Evolutionary conservation across 1,284 basidiomycete genomes (phyloP), one percentile per base, ranked within the genome.

Genomic region (Pterula multifida): DNA sequence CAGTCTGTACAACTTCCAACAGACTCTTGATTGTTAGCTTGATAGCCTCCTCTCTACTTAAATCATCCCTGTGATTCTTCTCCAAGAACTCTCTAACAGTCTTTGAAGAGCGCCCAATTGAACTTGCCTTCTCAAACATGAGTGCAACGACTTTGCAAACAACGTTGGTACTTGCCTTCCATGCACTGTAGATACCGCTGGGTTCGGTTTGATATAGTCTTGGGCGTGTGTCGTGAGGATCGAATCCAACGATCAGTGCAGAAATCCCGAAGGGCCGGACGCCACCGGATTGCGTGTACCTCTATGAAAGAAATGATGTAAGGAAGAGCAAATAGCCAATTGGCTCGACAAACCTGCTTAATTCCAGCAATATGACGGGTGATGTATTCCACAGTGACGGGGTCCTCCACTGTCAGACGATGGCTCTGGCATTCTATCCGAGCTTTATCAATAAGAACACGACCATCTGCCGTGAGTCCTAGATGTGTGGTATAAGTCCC

Each of bases 201-300:
- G 96, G 96, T 66, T 99, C 96, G 15, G 96, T 98, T 67, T 93
- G 89, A 68, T 98, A 99, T 44, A 99, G 72, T 52, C 87, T 82
- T 39, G 96, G 96, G 55, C 75, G 78, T 28, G 75, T 77, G 62
- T 97, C 94, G 64, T 96, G 76, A 23, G 93, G 93, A 65, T 99
- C 95, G 62, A 98, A 99, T 42, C 96, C 96, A 56, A 97, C 85
- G 56, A 99, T 90, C 47, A 99, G 77, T 6, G 93, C 97, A 21
- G 95, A 94, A 60, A 98, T 94, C 59, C 96, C 96, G 63, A 98
- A 99, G 26, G 96, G 96, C 54, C 96, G 80, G 42, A 97, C 93
- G 74, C 96, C 96, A 57, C 96, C 96, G 9, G 95, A 98, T 75
- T 99, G 96, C 17, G 96, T 98, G 70, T 99, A 99, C 66, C 81